Conservation (phyloP, 2,329 filamentous ascomycete species). For the Xylariaceae sp. region DNA sequence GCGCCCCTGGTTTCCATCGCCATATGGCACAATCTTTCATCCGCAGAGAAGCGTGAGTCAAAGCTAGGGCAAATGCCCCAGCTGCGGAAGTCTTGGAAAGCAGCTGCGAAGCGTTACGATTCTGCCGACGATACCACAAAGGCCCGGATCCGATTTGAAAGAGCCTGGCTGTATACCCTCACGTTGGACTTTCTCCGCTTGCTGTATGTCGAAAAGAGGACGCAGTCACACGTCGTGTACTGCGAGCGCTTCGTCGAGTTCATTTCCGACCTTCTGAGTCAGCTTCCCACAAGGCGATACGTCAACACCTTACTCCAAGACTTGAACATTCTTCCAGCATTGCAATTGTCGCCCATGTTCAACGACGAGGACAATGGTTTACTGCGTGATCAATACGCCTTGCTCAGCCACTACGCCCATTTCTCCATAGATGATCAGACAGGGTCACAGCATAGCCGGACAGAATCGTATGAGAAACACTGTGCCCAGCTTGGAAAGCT, state of each 20-base stretch:
- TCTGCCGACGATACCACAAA: slow-evolving; percentile 76
- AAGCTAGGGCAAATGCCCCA: slow-evolving; percentile 70
- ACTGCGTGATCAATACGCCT: slow-evolving; percentile 71
- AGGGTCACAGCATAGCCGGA: slow-evolving; percentile 67
- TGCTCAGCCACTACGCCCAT: slow-evolving; percentile 82
- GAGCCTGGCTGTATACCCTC: slow-evolving; percentile 87
- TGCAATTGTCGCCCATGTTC: slow-evolving; percentile 75
- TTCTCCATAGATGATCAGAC: slow-evolving; percentile 92
- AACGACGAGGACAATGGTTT: slow-evolving; percentile 70
- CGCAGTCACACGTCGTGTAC: slow-evolving; percentile 67
- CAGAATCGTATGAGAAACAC: slow-evolving; percentile 75
- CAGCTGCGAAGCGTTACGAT: slow-evolving; percentile 80
- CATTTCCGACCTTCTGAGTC: slow-evolving; percentile 83
- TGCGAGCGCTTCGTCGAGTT: slow-evolving; percentile 94
- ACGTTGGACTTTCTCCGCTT: slow-evolving; percentile 76
- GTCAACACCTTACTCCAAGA: slow-evolving; percentile 86
- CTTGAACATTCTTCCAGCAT: slow-evolving; percentile 73
- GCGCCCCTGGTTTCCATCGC: slow-evolving; percentile 91
- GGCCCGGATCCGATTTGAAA: slow-evolving; percentile 79
- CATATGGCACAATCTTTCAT: slow-evolving; percentile 90
- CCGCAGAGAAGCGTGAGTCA: slow-evolving; percentile 67
- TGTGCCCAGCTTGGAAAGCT: slow-evolving; percentile 72
- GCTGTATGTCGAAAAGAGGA: slow-evolving; percentile 57
- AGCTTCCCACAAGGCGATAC: slow-evolving; percentile 89
- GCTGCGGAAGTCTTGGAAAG: slow-evolving; percentile 86